A percentile compares a stretch with the other conserved stretches of the same genome.
These are phyloP conservation scores for Amanita exitialis DNA, from an alignment of 768 basidiomycete species.

Conservation along the genomic window DNA sequence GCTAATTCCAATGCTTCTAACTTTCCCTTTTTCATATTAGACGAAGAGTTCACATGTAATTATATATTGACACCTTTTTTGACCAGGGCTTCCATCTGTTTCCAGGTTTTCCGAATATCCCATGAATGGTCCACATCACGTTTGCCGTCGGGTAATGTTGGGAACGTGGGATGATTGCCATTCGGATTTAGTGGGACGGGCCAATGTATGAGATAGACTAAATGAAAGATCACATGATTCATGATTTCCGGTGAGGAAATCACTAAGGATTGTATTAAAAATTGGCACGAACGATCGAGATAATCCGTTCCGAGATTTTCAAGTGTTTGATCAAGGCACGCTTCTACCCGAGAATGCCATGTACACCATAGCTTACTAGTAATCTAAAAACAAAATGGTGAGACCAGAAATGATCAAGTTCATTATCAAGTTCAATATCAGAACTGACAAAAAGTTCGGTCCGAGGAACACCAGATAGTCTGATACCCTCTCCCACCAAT, in stretches of 20 bases:
- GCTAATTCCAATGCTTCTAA: conserved; percentile 60
- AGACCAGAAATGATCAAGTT: background rate
- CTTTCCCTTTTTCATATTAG: conserved; percentile 37
- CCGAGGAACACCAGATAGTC: conserved; percentile 65
- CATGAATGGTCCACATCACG: conserved; percentile 62
- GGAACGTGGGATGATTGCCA: conserved; percentile 52
- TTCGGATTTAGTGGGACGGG: conserved; percentile 66
- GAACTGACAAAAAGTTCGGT: conserved; percentile 43
- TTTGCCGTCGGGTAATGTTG: conserved; percentile 48
- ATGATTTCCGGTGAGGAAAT: no score
- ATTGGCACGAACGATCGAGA: conserved; percentile 53
- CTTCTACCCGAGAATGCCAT: conserved; percentile 62
- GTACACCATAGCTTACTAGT: conserved; percentile 67
- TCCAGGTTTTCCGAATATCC: conserved; percentile 70
- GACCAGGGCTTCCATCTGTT: conserved; percentile 67
- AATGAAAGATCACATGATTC: conserved; percentile 13
- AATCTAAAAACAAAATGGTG: conserved; percentile 29
- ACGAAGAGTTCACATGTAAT: background rate
- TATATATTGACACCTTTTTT: conserved; percentile 36
- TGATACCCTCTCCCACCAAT: conserved; percentile 76
- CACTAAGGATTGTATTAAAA: conserved; percentile 10
- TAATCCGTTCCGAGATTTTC: conserved; percentile 77
- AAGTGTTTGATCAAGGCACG: conserved; percentile 66
- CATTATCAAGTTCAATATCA: background rate
- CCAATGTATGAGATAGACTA: conserved; percentile 72